These are phyloP conservation scores for Cutaneotrichosporon sp. DNA, from an alignment of 1,284 basidiomycete species.

Conservation along the genomic window DNA sequence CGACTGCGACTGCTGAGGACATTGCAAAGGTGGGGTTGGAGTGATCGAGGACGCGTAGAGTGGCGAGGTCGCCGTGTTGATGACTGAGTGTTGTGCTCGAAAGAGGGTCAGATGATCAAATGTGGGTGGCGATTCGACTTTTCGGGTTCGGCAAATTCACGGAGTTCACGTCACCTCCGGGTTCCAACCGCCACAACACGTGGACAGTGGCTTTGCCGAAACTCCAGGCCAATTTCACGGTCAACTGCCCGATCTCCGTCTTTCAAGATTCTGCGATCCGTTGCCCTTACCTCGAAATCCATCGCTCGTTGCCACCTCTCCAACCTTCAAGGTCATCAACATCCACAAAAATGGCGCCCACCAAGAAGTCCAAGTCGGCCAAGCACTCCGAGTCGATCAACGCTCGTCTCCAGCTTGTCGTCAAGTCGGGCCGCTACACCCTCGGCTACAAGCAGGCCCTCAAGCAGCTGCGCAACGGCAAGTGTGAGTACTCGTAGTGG, in stretches of 20 bases:
- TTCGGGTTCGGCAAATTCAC: too few relatives aligned
- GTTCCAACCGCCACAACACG: too few relatives aligned
- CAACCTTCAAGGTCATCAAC: constrained; percentile 1
- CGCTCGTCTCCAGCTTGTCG: constrained; percentile 91
- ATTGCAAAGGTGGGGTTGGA: constrained; percentile 22
- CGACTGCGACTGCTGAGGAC: constrained; percentile 65
- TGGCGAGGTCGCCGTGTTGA: too few relatives aligned
- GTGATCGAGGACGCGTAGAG: too few relatives aligned
- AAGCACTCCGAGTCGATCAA: constrained; percentile 94
- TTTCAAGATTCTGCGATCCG: too few relatives aligned
- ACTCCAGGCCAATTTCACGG: too few relatives aligned
- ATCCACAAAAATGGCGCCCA: constrained; percentile 2
- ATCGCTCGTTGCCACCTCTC: neutral
- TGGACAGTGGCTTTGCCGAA: too few relatives aligned
- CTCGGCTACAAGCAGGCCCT: constrained; percentile 95
- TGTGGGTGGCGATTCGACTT: constrained; percentile 2
- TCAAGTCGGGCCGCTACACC: constrained; percentile 82
- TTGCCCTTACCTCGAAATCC: too few relatives aligned
- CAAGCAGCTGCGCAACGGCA: constrained; percentile 97
- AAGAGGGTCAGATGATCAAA: too few relatives aligned
- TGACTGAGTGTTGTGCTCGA: too few relatives aligned
- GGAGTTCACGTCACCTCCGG: too few relatives aligned
- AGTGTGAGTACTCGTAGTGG: constrained; percentile 65
- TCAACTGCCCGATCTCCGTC: too few relatives aligned
- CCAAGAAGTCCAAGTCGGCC: constrained; percentile 69